Conservation (phyloP, 306 rosid genomes). For the Prinsepia uniflora region DNA sequence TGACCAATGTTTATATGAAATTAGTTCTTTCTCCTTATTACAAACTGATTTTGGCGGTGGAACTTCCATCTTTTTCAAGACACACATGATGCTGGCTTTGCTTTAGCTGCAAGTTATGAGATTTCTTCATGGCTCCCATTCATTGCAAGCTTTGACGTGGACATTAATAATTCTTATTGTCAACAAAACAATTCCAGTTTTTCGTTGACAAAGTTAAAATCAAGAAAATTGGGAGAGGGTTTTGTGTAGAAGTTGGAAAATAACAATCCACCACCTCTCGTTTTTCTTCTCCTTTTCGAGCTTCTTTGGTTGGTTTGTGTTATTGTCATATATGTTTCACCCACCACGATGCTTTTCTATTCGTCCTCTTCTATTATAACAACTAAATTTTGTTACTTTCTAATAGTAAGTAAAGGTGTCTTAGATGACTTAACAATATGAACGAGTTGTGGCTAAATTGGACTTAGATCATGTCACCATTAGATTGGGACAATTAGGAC, state of each 20-base stretch:
- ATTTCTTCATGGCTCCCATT: not conserved
- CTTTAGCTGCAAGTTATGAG: not conserved
- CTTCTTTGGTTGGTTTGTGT: not conserved
- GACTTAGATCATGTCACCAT: too few relatives aligned
- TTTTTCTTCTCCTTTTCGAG: not conserved
- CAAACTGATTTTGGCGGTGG: too few relatives aligned
- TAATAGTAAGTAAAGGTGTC: too few relatives aligned
- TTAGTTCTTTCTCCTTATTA: too few relatives aligned
- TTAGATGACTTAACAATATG: too few relatives aligned
- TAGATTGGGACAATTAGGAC: too few relatives aligned
- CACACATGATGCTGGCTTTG: not conserved
- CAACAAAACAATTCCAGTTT: conserved; percentile 15
- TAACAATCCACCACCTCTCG: not conserved
- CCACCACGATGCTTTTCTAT: not conserved
- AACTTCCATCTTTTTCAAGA: too few relatives aligned
- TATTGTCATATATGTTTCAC: not conserved
- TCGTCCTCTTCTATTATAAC: too few relatives aligned
- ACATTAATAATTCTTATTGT: conserved; percentile 25
- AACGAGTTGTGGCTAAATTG: too few relatives aligned
- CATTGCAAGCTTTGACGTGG: conserved; percentile 33
- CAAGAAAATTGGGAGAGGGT: conserved; percentile 2
- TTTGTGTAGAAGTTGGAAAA: conserved; percentile 15
- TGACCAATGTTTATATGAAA: too few relatives aligned
- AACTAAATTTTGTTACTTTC: too few relatives aligned
- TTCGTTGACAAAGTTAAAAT: conserved; percentile 11